Evolutionary conservation across 805 yeast species (phyloP).

Genomic region (Candida mattraensis): DNA sequence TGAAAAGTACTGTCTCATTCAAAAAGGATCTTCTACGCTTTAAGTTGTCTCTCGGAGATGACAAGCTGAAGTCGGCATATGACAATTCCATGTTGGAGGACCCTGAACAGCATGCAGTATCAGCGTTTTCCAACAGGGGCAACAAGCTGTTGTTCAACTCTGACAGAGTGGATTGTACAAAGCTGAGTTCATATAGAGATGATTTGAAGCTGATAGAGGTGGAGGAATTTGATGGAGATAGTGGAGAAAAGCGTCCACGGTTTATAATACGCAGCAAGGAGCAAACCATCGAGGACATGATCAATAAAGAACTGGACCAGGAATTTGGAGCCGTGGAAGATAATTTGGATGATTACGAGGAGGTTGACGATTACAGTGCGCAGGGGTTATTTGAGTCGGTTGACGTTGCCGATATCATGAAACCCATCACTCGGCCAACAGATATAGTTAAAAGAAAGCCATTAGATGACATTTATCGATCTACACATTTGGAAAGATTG

Average conservation of each 20-base stretch:
- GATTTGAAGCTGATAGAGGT: constrained; percentile 22
- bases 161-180: constrained; percentile 24
- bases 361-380: constrained; percentile 28
- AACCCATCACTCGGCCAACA: constrained; percentile 78
- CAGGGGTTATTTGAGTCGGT: constrained; percentile 49
- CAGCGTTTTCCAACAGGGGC: constrained; percentile 32
- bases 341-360: constrained; percentile 20
- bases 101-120: constrained; percentile 19
- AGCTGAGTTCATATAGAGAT: constrained; percentile 24
- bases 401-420: constrained; percentile 58
- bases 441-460: constrained; percentile 75
- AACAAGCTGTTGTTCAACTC: constrained; percentile 29
- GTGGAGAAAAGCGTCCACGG: constrained; percentile 22
- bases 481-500: constrained; percentile 53
- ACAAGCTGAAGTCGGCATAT: constrained; percentile 9
- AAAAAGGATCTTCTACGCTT: constrained; percentile 28
- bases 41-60: constrained; percentile 20
- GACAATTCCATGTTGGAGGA: constrained; percentile 10
- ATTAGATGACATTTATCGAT: constrained; percentile 62
- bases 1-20: constrained; percentile 13
- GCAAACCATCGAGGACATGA: constrained; percentile 24
- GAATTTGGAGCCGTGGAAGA: constrained; percentile 27
- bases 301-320: constrained; percentile 28
- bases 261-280: constrained; percentile 28
- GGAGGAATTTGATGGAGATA: constrained; percentile 16